phyloP scores from a whole-genome alignment of 2,329 filamentous ascomycete species.

The Colletotrichum tropicale region DNA sequence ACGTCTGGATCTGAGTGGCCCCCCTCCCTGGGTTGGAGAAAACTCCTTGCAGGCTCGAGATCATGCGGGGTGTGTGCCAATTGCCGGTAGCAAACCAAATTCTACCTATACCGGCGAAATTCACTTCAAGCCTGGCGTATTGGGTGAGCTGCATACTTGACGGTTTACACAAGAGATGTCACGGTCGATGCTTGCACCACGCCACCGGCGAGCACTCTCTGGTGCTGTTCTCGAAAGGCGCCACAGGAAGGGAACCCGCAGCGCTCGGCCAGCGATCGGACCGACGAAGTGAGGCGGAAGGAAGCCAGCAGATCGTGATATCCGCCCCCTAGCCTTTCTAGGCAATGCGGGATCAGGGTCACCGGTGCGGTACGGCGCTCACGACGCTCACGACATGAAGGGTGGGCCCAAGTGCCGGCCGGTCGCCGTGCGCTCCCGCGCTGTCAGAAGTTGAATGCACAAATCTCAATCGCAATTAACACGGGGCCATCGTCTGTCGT shows the following conservation, averaged over 20 bases:
- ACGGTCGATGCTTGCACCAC: not conserved
- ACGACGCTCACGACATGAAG: not conserved
- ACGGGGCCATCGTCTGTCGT: not conserved
- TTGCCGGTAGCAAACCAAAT: not conserved
- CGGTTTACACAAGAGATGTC: not conserved
- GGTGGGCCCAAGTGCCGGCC: not conserved
- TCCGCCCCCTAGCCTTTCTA: not conserved
- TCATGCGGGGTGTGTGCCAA: not conserved
- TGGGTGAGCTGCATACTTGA: not conserved
- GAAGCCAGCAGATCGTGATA: not conserved
- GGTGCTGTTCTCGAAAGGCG: not conserved
- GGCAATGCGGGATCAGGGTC: not conserved
- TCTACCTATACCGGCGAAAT: not conserved
- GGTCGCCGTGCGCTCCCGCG: not conserved
- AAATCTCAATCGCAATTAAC: not conserved
- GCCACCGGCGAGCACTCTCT: not conserved
- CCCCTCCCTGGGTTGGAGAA: not conserved
- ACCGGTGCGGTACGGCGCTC: not conserved
- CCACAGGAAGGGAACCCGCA: not conserved
- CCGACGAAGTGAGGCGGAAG: not conserved
- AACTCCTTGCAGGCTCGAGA: not conserved
- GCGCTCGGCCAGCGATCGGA: not conserved
- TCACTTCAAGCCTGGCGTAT: not conserved
- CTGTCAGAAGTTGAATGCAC: not conserved
- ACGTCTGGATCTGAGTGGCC: not conserved